phyloP scores from a whole-genome alignment of 495 filamentous ascomycete species.

The Chlorociboria aeruginascens region DNA sequence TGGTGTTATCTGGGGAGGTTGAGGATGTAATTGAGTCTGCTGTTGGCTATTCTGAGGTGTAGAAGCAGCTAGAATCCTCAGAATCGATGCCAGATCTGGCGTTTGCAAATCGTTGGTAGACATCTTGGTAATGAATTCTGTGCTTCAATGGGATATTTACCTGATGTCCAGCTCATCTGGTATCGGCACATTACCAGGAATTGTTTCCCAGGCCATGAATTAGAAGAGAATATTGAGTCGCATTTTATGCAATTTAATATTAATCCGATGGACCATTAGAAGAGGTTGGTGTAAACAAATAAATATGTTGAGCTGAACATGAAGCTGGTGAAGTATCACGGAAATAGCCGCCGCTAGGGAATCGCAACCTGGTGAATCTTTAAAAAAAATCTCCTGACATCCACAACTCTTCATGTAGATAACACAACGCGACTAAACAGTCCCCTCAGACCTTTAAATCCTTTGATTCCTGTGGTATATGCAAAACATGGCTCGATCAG shows the following conservation, averaged over 20 bases:
- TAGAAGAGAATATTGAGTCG: too few species aligned
- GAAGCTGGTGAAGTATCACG: not conserved
- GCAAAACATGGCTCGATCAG: slow-evolving; percentile 66
- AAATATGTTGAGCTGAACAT: too few species aligned
- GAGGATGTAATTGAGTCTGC: not conserved
- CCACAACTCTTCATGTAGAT: slow-evolving; percentile 9
- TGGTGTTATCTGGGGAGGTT: slow-evolving; percentile 3
- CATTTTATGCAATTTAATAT: too few species aligned
- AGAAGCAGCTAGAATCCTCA: slow-evolving; percentile 36
- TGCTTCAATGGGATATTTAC: too few species aligned
- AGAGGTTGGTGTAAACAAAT: too few species aligned
- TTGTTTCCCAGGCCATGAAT: too few species aligned
- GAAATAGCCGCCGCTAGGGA: slow-evolving; percentile 19
- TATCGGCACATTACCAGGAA: too few species aligned
- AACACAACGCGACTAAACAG: not conserved
- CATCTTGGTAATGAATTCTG: slow-evolving; percentile 15
- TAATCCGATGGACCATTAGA: too few species aligned
- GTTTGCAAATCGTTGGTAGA: slow-evolving; percentile 24
- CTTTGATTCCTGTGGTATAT: not conserved
- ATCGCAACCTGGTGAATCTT: slow-evolving; percentile 26
- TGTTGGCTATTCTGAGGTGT: slow-evolving; percentile 20
- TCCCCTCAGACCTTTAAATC: not conserved
- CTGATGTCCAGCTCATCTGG: too few species aligned
- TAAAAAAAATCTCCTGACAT: slow-evolving; percentile 11
- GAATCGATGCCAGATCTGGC: slow-evolving; percentile 40